A percentile compares a stretch with the other conserved stretches of the same genome.
These are phyloP conservation scores for Heliocybe sulcata DNA, from an alignment of 1,284 basidiomycete species.

Conservation along the genomic window DNA sequence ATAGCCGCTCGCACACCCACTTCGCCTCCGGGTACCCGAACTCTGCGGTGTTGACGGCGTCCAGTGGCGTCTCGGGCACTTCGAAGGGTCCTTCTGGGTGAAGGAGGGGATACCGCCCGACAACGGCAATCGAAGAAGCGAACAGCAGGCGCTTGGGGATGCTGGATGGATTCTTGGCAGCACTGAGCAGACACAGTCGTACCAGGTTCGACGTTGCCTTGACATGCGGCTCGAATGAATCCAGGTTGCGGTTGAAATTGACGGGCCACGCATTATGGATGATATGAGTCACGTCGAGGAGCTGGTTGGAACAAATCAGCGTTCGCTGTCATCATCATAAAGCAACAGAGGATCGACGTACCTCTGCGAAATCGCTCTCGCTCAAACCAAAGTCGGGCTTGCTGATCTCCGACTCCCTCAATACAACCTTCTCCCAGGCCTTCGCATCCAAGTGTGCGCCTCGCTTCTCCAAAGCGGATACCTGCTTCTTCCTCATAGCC, in stretches of 20 bases:
- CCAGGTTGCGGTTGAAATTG: constrained; percentile 31
- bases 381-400: constrained; percentile 17
- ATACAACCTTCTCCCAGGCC: constrained; percentile 21
- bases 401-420: constrained; percentile 6
- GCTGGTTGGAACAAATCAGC: constrained; percentile 8
- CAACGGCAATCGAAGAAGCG: constrained; percentile 21
- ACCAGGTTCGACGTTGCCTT: constrained; percentile 27
- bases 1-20: constrained; percentile 18
- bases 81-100: constrained; percentile 19
- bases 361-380: constrained; percentile 17
- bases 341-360: constrained; percentile 9
- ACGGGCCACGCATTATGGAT: constrained; percentile 35
- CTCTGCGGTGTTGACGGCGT: constrained; percentile 16
- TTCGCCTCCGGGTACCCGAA: constrained; percentile 27
- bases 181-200: constrained; percentile 32
- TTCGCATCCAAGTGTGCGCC: constrained; percentile 19
- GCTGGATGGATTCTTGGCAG: constrained; percentile 8
- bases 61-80: constrained; percentile 23
- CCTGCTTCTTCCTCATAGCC: constrained; percentile 4
- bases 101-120: constrained; percentile 13
- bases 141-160: constrained; percentile 19
- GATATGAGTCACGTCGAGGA: constrained; percentile 24
- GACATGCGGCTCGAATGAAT: constrained; percentile 29
- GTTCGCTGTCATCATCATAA: background rate
- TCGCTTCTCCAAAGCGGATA: constrained; percentile 18